Percentiles rank a stretch among this genome's conserved stretches.
Conservation (phyloP, 768 basidiomycete species). For the Gloeostereum incarnatum region DNA sequence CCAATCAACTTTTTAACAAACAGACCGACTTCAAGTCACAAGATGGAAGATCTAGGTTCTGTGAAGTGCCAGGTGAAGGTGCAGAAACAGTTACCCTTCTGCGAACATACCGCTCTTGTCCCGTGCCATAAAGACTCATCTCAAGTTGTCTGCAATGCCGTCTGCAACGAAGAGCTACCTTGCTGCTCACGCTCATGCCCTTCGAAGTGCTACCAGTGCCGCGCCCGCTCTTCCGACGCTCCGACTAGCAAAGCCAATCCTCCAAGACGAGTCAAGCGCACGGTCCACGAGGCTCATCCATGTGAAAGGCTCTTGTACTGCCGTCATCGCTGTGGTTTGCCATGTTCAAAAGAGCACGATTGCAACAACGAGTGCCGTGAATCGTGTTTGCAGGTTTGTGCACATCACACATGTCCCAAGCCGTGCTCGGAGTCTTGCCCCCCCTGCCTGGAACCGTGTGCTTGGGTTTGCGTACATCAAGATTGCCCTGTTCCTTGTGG, state of each 20-base stretch:
- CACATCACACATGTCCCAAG: slow-evolving; percentile 37
- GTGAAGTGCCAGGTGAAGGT: slow-evolving; percentile 35
- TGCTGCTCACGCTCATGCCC: slow-evolving; percentile 49
- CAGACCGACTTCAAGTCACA: slow-evolving; percentile 25
- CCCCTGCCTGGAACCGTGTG: slow-evolving; percentile 54
- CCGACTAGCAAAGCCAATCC: slow-evolving; percentile 7
- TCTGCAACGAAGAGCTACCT: slow-evolving; percentile 33
- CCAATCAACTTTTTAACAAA: slow-evolving; percentile 1
- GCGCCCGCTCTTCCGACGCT: too few species aligned
- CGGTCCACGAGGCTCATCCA: slow-evolving; percentile 30
- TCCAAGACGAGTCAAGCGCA: slow-evolving; percentile 12
- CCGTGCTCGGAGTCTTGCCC: slow-evolving; percentile 46
- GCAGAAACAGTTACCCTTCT: slow-evolving; percentile 32
- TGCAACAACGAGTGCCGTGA: slow-evolving; percentile 37
- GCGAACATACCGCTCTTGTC: slow-evolving; percentile 44
- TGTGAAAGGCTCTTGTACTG: slow-evolving; percentile 49
- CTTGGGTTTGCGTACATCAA: slow-evolving; percentile 39
- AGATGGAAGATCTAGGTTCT: slow-evolving; percentile 31
- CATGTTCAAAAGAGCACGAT: slow-evolving; percentile 40
- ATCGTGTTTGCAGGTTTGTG: slow-evolving; percentile 44
- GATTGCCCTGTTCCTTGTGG: slow-evolving; percentile 58
- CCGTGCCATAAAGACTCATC: slow-evolving; percentile 36
- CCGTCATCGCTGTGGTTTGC: slow-evolving; percentile 38
- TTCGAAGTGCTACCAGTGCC: slow-evolving; percentile 41
- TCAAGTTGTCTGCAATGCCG: slow-evolving; percentile 23